Evolutionary conservation across 2,329 filamentous ascomycete genomes (phyloP).

Genomic region (Colletotrichum caudatum): DNA sequence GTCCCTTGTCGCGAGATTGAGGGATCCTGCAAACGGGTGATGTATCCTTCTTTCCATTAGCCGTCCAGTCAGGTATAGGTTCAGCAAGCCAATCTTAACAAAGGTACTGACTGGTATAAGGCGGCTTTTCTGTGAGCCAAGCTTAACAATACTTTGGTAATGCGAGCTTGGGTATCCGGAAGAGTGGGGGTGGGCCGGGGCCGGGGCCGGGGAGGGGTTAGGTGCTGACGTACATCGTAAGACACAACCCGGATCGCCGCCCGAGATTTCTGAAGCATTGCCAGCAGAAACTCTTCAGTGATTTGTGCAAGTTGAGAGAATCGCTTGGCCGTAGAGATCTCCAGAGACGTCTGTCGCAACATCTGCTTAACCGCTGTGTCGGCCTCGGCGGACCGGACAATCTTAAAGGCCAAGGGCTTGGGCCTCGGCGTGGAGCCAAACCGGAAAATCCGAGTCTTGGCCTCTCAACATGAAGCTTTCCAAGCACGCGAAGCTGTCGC

Average conservation of each 20-base stretch:
- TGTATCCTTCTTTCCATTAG: background rate
- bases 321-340: background rate
- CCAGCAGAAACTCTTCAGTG: background rate
- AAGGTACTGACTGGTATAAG: background rate
- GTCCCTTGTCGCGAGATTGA: background rate
- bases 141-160: background rate
- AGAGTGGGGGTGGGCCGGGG: background rate
- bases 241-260: background rate
- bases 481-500: background rate
- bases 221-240: background rate
- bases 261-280: background rate
- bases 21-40: background rate
- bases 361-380: background rate
- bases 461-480: background rate
- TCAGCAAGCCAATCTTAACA: background rate
- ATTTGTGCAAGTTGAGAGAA: no score
- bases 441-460: background rate
- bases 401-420: constrained; percentile 6
- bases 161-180: background rate
- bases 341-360: no score
- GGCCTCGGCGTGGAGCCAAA: background rate
- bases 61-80: background rate
- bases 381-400: background rate
- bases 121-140: no score
- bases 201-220: background rate